phyloP scores from a whole-genome alignment of 2,329 filamentous ascomycete species.

The Elsinoe fawcettii region DNA sequence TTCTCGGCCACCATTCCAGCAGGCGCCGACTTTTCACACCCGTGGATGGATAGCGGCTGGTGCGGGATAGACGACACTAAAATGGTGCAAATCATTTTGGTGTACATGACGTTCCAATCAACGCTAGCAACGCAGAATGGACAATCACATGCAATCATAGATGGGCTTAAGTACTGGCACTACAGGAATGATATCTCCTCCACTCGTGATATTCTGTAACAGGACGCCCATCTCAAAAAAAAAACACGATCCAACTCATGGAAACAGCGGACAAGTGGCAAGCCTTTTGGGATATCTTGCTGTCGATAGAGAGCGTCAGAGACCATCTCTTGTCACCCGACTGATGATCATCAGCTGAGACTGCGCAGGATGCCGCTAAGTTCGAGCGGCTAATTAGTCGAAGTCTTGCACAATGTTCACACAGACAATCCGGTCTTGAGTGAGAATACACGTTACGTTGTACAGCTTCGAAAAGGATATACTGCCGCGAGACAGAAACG shows the following conservation, averaged over 20 bases:
- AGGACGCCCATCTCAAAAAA: no score
- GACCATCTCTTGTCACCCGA: neutral
- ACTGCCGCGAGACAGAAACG: conserved; percentile 1
- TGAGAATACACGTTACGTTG: neutral
- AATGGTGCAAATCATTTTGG: neutral
- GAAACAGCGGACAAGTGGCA: neutral
- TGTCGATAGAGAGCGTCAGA: neutral
- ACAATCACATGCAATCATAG: no score
- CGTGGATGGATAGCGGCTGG: no score
- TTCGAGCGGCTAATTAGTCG: neutral
- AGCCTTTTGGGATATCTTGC: neutral
- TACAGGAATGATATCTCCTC: no score
- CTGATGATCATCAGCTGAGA: neutral
- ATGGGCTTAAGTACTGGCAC: no score
- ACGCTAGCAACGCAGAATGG: no score
- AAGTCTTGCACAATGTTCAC: neutral
- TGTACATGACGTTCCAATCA: no score
- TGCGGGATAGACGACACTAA: neutral
- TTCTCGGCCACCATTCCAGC: no score
- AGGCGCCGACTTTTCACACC: no score
- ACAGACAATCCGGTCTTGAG: neutral
- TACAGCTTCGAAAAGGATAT: neutral
- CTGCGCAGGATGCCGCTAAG: neutral
- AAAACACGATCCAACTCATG: no score
- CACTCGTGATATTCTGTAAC: no score